phyloP scores from a whole-genome alignment of 2,329 filamentous ascomycete species.

The Diaporthe citrichinensis region DNA sequence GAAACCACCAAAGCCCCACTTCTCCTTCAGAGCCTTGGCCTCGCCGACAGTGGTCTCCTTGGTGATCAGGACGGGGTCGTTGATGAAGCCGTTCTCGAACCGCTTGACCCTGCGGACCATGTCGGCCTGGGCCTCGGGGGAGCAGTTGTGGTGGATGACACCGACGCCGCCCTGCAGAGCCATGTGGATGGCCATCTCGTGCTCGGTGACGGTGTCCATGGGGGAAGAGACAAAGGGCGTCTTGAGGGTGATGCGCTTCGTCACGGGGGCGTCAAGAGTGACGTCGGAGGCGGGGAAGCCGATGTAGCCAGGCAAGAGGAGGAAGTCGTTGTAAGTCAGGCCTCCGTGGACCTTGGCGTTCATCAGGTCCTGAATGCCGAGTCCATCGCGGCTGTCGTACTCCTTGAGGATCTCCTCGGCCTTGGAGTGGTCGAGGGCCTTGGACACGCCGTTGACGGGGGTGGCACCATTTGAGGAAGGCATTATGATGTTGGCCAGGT shows the following conservation, averaged over 20 bases:
- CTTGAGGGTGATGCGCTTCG: slow-evolving; percentile 95
- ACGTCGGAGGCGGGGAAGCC: slow-evolving; percentile 96
- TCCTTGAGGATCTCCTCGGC: slow-evolving; percentile 87
- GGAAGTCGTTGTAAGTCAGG: slow-evolving; percentile 98
- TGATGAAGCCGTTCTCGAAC: slow-evolving; percentile 99
- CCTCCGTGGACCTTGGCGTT: slow-evolving; percentile 94
- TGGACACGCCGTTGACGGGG: slow-evolving; percentile 61
- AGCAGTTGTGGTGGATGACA: slow-evolving; percentile 99
- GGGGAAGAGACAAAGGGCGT: slow-evolving; percentile 97
- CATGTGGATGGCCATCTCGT: slow-evolving; percentile 99
- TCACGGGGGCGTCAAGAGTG: slow-evolving; percentile 89
- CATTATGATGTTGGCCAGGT: slow-evolving; percentile 68
- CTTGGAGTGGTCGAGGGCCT: slow-evolving; percentile 79
- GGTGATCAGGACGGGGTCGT: slow-evolving; percentile 93
- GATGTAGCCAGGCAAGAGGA: slow-evolving; percentile 96
- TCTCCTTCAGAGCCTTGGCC: slow-evolving; percentile 92
- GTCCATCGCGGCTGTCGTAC: slow-evolving; percentile 86
- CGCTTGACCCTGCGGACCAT: slow-evolving; percentile 99
- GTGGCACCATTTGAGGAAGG: slow-evolving; percentile 76
- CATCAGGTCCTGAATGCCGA: slow-evolving; percentile 87
- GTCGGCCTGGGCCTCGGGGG: slow-evolving; percentile 95
- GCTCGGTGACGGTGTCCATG: slow-evolving; percentile 99
- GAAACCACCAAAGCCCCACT: slow-evolving; percentile 98
- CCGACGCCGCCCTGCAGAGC: slow-evolving; percentile 89
- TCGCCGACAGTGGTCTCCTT: slow-evolving; percentile 91